Base-by-base conservation (phyloP, 139 green algal species). In the Chlamydomonas sp. region DNA sequence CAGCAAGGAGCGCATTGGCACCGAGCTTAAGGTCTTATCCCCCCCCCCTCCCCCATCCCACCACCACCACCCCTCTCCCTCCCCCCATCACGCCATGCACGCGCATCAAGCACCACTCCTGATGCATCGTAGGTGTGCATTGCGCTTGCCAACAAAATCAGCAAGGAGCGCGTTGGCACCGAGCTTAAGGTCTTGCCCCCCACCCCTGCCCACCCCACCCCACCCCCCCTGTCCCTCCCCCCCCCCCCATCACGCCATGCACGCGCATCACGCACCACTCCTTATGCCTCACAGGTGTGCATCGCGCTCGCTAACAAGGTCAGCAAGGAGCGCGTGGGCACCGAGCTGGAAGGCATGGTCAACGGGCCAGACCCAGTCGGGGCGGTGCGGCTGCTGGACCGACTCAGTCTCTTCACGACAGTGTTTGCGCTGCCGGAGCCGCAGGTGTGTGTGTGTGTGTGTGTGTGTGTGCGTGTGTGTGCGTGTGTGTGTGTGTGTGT, bases 151-250 rank as follows among this genome's bases (percentile, higher is more conserved):
- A 76, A 79, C 60, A 96, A 96, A 63, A 80, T 96, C 49, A 91
- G 83, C 74, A 76, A 84, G n/a, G 89, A 96, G 74, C 81, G 89
- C 3, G 73, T 96, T 10, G 89, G 89, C 2, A 79, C 84, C 4
- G 89, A 96, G 77, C 73, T 96, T 22, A 83, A 96, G 50, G 87
- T 84, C 58, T 94, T 95, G 89, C n/a, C n/a, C n/a, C n/a, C n/a
- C n/a, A n/a, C n/a, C n/a, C n/a, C n/a, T n/a, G n/a, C n/a, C n/a
- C n/a, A n/a, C n/a, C n/a, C n/a, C n/a, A n/a, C n/a, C n/a, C n/a
- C n/a, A n/a, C n/a, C n/a, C n/a, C n/a, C n/a, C n/a, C n/a, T n/a
- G n/a, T n/a, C n/a, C n/a, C n/a, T n/a, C n/a, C n/a, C n/a, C n/a
- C n/a, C n/a, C n/a, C n/a, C n/a, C n/a, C n/a, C n/a, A n/a, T n/a